Base-by-base conservation (phyloP, 176 grass and related monocot genomes). In the Luzula sylvatica region DNA sequence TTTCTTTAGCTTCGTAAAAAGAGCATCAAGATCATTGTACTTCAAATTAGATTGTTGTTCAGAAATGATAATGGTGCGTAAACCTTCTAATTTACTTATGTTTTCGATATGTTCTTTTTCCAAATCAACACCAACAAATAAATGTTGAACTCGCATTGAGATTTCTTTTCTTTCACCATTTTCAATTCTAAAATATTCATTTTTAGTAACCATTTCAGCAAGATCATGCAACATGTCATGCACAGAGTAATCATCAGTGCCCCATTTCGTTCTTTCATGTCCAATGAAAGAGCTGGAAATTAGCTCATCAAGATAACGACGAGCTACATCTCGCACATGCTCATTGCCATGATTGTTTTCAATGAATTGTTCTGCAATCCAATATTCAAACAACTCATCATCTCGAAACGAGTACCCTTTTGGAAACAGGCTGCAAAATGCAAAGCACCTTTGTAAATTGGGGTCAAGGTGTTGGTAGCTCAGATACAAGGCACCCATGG, bases 281-380 rank as follows among this genome's bases (percentile, higher is more conserved):
- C 77, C 67, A 11, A 77, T n/a, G 21, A 77, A 82, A 22, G 66
- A 77, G 26, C 26, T 14, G 35, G 67, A 55, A 4, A 62, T 1
- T 27, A 82, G 60, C 3, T 42, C 22, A 0, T 58, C 2, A 12
- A 77, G 43, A 19, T 52, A 77, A 2, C 11, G 0, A 20, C 41
- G 55, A 15, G 17, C 67, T 1, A 76, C 11, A 55, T 50, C 3
- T 51, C 71, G 66, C 11, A 75, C 7, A 22, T 75, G 26, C 25
- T 52, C 38, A 7, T 5, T 24, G 2, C 0, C 8, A 28, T 22
- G 8, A 2, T 11, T 17, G 7, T 4, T 46, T n/a, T 68, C 66
- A 21, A 74, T 50, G 29, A 80, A 80, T 0, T 40, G 66, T 56
- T 82, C 60, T 8, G 78, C 72, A 28, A 72, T 50, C 78, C 72